Base-by-base conservation (phyloP, 257 asterid species). In the Paulownia fortunei region DNA sequence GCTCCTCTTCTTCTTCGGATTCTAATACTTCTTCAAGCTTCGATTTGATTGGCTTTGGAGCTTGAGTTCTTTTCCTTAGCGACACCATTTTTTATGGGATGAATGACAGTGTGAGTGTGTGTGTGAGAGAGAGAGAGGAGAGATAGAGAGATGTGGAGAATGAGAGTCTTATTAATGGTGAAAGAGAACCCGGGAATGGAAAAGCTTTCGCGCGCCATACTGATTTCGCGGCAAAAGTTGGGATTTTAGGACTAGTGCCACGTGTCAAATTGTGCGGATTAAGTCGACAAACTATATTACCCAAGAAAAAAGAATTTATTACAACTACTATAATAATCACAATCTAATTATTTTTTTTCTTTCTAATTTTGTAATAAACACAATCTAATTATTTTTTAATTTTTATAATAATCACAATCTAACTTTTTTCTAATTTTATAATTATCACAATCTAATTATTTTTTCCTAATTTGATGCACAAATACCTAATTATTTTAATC, bases 51-150 rank as follows among this genome's bases (percentile, higher is more conserved):
- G 96, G 92, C 0, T 76, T 84, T 0, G 87, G 92, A 82, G 99
- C 98, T 26, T 74, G 88, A 51, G 98, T 87, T 37, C 97, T 84
- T 58, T 84, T 91, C 30, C 93, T 75, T 0, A 77, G 73, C 26
- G 84, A 70, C 79, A 79, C 83, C 92, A 86, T 87, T 70, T 36
- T 46, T 26, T 79, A 42, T 0, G 49, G 9, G 52, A 52, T 1
- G 64, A 75, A 81, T 6, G 51, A 70, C 36, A 42, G 77, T 34
- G n/a, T n/a, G n/a, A n/a, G 77, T 26, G 26, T 42, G 44, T 6
- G 44, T 18, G 68, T 55, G 41, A n/a, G 79, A 41, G 75, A 13
- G 69, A 55, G 41, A 10, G 51, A 5, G n/a, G n/a, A n/a, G n/a
- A n/a, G n/a, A n/a, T n/a, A n/a, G n/a, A n/a, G n/a, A n/a, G 78